Conservation (phyloP, 257 asterid genomes). For the Voacanga thouarsii region DNA sequence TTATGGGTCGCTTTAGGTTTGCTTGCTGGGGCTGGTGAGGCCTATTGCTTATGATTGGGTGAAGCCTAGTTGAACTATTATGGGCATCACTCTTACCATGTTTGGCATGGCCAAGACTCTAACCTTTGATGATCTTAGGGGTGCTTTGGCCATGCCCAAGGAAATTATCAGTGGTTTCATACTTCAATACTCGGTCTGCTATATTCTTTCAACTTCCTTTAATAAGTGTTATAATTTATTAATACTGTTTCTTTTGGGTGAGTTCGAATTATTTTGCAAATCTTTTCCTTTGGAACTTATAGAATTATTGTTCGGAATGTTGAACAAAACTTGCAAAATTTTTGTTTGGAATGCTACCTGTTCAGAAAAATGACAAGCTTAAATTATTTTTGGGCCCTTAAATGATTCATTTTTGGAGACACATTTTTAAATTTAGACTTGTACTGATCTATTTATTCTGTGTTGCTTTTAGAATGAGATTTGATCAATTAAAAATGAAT, state of each 20-base stretch:
- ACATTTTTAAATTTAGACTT: neutral
- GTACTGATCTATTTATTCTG: neutral
- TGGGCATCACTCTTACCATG: conserved; percentile 87
- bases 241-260: neutral
- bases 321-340: too few relatives aligned
- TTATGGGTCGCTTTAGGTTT: conserved; percentile 87
- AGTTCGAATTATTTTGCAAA: neutral
- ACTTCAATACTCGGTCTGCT: conserved; percentile 71
- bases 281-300: neutral
- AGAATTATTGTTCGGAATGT: too few relatives aligned
- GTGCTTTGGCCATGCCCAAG: conserved; percentile 88
- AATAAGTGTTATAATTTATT: neutral
- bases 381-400: neutral
- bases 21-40: conserved; percentile 63
- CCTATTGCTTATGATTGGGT: conserved; percentile 76
- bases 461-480: neutral
- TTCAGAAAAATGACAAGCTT: neutral
- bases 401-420: neutral
- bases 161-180: conserved; percentile 61
- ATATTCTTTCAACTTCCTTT: neutral
- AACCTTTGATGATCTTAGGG: conserved; percentile 80
- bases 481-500: neutral
- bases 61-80: conserved; percentile 67
- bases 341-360: neutral
- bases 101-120: conserved; percentile 97